phyloP scores from a whole-genome alignment of 164 flowering plant genomes.

The Sextonia rubra region DNA sequence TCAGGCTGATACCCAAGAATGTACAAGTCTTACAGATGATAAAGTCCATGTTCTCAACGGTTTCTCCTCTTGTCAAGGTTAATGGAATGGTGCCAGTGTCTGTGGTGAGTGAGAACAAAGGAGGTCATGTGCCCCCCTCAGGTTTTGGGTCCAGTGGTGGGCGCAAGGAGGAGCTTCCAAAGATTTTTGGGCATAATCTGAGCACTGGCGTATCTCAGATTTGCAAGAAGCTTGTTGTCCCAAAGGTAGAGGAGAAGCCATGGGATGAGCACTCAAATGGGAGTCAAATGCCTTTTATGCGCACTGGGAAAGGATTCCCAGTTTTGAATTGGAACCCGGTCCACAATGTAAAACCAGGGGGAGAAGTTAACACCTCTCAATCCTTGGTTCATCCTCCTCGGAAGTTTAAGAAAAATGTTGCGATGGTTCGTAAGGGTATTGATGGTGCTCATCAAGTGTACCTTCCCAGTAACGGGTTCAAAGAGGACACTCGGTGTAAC shows the following conservation, averaged over 20 bases:
- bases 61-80: slow-evolving; percentile 1
- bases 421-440: slow-evolving; percentile 9
- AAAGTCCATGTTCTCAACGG: slow-evolving; percentile 41
- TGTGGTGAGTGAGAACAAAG: slow-evolving; percentile 28
- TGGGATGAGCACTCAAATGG: slow-evolving; percentile 45
- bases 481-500: slow-evolving; percentile 38
- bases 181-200: slow-evolving; percentile 78
- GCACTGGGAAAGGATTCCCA: slow-evolving; percentile 37
- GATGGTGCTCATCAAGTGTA: slow-evolving; percentile 8
- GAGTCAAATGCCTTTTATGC: slow-evolving; percentile 31
- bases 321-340: slow-evolving; percentile 38
- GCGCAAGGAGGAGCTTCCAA: slow-evolving; percentile 35
- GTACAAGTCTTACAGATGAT: slow-evolving; percentile 48
- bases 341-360: slow-evolving; percentile 33
- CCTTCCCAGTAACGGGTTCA: slow-evolving; percentile 27
- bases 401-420: slow-evolving; percentile 26
- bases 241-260: slow-evolving; percentile 54
- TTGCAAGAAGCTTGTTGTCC: slow-evolving; percentile 53
- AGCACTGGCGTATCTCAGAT: slow-evolving; percentile 30
- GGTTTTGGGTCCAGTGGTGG: slow-evolving; percentile 30
- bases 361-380: slow-evolving; percentile 32
- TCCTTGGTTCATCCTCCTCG: slow-evolving; percentile 22
- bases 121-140: slow-evolving; percentile 22
- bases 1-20: slow-evolving; percentile 62
- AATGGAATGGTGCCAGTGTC: slow-evolving; percentile 19